A percentile compares a stretch with the other conserved stretches of the same genome.
Conservation (phyloP, 1,284 basidiomycete species). For the Tylopilus sp. region DNA sequence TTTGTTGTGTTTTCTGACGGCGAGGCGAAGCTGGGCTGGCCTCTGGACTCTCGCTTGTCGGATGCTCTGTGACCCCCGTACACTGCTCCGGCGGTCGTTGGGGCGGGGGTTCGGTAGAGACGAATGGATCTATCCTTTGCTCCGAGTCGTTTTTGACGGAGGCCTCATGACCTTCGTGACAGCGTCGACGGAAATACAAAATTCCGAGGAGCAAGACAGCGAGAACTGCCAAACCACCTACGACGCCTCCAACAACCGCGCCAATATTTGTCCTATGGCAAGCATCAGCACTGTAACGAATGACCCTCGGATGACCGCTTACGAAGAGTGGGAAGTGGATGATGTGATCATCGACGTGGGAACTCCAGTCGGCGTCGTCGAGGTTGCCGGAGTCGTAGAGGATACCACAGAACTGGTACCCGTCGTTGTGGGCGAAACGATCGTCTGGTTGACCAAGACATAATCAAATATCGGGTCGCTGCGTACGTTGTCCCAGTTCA, state of each 20-base stretch:
- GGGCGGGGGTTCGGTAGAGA: not conserved
- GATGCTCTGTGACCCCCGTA: not conserved
- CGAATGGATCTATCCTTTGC: conserved; percentile 5
- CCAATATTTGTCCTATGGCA: conserved; percentile 4
- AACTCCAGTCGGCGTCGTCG: not conserved
- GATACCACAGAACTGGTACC: not conserved
- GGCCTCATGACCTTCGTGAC: not conserved
- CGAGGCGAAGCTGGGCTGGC: not conserved
- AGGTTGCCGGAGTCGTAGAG: not conserved
- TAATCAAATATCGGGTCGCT: conserved; percentile 20
- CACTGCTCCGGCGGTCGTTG: not conserved
- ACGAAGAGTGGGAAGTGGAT: not conserved
- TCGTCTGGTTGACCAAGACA: conserved; percentile 13
- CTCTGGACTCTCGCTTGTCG: not conserved
- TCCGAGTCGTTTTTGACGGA: not conserved
- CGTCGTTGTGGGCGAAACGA: not conserved
- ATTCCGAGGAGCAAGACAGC: conserved; percentile 3
- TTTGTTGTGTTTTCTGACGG: not conserved
- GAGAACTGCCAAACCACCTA: conserved; percentile 11
- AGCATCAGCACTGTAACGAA: not conserved
- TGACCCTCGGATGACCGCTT: not conserved
- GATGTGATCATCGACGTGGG: not conserved
- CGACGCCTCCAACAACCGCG: conserved; percentile 9
- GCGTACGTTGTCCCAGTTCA: conserved; percentile 4
- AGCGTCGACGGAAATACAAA: conserved; percentile 4